Base-by-base conservation (phyloP, 1,284 basidiomycete species). In the Coniophora puteana region DNA sequence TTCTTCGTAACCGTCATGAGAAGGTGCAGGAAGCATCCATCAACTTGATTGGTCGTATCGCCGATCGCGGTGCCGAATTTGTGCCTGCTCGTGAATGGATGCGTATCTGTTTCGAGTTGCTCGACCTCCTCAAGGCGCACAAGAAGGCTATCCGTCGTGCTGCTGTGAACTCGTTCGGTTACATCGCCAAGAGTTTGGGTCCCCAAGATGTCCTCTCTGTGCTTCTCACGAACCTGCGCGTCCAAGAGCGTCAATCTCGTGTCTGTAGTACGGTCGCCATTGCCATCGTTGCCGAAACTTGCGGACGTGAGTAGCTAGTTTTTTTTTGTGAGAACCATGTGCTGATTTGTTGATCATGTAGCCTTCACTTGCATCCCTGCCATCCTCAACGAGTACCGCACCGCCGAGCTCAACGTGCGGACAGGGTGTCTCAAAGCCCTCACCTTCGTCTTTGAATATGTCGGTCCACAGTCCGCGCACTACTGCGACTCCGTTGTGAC, bases 11-110 rank as follows among this genome's bases (percentile, higher is more conserved):
- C 65, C 80, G 96, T 61, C 96, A 99, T 65, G 96, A 99, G 65
- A 99, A 99, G 64, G 96, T 99, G 50, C 96, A 99, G 65, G 96
- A 99, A 64, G 93, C 96, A 1, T 97, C 93, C 3, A 99, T 99
- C 71, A 99, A 99, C 69, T 77, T 99, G 70, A 99, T 99, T 53
- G 96, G 96, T 52, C 93, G 94, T 65, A 98, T 99, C 52, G 94
- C 96, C 45, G 96, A 99, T 82, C 92, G 96, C 62, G 96, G 96
- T 46, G 93, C 96, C 28, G 96, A 99, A 67, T 98, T 93, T 48
- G 96, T 99, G 0, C 93, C 93, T 21, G 95, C 96, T 17, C 83
- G 95, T 58, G 96, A 99, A 68, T 99, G 95, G 95, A 99, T 99
- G 96, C 87, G 96, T 58, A 99, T 99, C 63, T 99, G 96, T 63